Evolutionary conservation across 176 grass and related monocot species (phyloP).

Genomic region (Thalia dealbata): DNA sequence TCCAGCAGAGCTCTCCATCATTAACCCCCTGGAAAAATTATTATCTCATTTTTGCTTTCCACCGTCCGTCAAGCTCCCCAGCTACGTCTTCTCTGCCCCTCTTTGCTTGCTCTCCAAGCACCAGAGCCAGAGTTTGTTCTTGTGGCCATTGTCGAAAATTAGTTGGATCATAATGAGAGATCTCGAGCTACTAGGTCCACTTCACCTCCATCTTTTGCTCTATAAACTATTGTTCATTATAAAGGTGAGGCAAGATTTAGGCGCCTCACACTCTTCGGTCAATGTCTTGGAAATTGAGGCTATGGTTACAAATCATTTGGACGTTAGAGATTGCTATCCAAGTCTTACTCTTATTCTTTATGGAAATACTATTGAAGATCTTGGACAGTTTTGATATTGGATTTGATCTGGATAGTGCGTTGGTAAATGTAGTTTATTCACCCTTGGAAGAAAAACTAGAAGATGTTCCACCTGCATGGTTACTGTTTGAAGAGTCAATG

Average conservation of each 20-base stretch:
- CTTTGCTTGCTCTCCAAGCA: too few species aligned
- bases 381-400: conserved; percentile 98
- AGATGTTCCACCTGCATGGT: conserved; percentile 75
- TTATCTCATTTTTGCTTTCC: too few species aligned
- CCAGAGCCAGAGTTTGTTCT: too few species aligned
- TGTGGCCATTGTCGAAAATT: too few species aligned
- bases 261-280: conserved; percentile 89
- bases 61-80: too few species aligned
- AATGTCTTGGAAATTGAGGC: conserved; percentile 98
- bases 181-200: too few species aligned
- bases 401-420: conserved; percentile 75
- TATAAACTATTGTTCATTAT: conserved; percentile 89
- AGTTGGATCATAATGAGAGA: too few species aligned
- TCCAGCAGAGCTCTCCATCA: too few species aligned
- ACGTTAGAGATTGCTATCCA: conserved; percentile 82
- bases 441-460: conserved; percentile 86
- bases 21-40: too few species aligned
- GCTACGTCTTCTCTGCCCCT: too few species aligned
- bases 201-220: conserved; percentile 90
- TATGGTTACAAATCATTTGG: conserved; percentile 91
- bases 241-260: conserved; percentile 95
- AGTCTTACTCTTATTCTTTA: conserved; percentile 87
- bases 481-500: conserved; percentile 59
- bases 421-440: conserved; percentile 78
- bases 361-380: conserved; percentile 94